phyloP scores from a whole-genome alignment of 2,329 filamentous ascomycete species.

The Aspergillus sp. region DNA sequence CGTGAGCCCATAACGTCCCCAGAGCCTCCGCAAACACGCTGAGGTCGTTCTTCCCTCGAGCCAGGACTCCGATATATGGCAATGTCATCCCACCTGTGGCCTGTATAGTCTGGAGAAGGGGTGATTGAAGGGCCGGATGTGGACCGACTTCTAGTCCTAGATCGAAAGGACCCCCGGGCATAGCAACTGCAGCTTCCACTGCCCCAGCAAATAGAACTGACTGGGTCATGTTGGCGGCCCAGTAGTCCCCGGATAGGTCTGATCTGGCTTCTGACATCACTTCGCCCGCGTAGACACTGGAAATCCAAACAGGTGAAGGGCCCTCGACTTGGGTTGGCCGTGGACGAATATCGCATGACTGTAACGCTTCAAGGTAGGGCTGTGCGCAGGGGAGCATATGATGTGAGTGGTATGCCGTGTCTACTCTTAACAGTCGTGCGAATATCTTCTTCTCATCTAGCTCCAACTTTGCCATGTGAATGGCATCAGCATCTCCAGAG shows the following conservation, averaged over 20 bases:
- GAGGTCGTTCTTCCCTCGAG: neutral
- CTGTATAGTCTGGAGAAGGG: constrained; percentile 17
- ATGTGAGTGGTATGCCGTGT: constrained; percentile 7
- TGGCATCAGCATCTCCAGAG: constrained; percentile 19
- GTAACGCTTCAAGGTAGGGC: neutral
- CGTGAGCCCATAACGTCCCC: neutral
- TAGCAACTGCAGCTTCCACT: constrained; percentile 12
- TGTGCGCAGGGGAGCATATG: constrained; percentile 1
- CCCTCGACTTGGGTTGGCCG: neutral
- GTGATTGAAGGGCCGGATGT: constrained; percentile 31
- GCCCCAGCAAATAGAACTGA: constrained; percentile 24
- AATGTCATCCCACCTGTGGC: constrained; percentile 12
- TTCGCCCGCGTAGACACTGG: neutral
- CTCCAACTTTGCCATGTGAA: constrained; percentile 16
- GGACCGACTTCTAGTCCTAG: constrained; percentile 24
- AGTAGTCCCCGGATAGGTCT: constrained; percentile 19
- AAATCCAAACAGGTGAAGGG: neutral
- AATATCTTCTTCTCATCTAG: constrained; percentile 3
- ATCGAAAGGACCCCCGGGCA: constrained; percentile 26
- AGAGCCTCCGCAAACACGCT: neutral
- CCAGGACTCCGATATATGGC: neutral
- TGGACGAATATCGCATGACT: neutral
- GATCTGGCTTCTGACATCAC: neutral
- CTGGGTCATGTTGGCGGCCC: constrained; percentile 27
- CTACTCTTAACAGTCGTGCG: neutral